Evolutionary conservation across 805 yeast genomes (phyloP), one percentile per base, ranked within the genome.

Genomic region (Debaryomyces hansenii): DNA sequence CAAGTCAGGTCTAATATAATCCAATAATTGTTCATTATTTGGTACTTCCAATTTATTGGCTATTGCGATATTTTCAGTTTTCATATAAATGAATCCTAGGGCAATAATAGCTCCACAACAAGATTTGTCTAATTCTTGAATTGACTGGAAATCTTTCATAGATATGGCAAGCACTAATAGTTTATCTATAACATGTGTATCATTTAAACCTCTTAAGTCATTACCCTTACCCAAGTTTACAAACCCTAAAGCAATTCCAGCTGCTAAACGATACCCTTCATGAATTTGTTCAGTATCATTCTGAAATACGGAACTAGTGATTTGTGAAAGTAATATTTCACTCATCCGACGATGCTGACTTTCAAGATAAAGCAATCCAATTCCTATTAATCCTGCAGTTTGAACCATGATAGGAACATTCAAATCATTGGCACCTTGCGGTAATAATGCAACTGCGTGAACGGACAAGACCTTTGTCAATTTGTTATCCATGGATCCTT

Each of bases 401-500:
- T 94, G 98, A 6, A 92, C 96, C 9, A 83, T 76, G 1, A 82
- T 69, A 2, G 88, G 80, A 6, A 95, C 96, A 62, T 92, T 89
- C 56, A 94, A 74, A 62, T 90, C 96, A 38, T 85, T 86, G 0
- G 97, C 90, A 0, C 97, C 97, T 10, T 80, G 81, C 0, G 99
- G 99, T 21, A 95, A 70, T 29, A 94, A 67, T 0, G 97, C 97
- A 11, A 87, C 90, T 11, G 94, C 88, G 64, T 94, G 99, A 14
- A 94, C 97, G 5, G 96, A 85, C 36, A 94, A 69, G 0, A 94
- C 96, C 59, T 90, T 92, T 0, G 97, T 90, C 40, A 94, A 70
- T 56, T 90, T 90, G 38, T 83, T 73, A 68, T 94, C 91, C 89
- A 87, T 87, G 0, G 91, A 73, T 2, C 97, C 91, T 53, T 74